Base-by-base conservation (phyloP, 768 basidiomycete species). In the Hericium alpestre region DNA sequence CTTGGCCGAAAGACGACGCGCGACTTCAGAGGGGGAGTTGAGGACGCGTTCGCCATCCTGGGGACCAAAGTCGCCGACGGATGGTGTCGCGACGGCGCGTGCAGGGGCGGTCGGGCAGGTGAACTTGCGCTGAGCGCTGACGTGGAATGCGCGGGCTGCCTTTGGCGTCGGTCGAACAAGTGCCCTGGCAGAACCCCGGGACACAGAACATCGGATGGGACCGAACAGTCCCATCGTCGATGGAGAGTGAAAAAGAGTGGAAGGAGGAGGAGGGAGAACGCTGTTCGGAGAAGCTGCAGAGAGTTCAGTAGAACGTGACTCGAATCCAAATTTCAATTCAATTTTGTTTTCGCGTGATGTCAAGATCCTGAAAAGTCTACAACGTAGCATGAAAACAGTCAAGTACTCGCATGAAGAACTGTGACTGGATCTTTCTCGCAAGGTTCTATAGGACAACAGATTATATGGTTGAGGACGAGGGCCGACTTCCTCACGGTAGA, bases 11-110 rank as follows among this genome's bases (percentile, higher is more conserved):
- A 99, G 84, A 67, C 81, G 86, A 63, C 94, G 83, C 13, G 96
- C 96, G 58, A 98, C 78, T 65, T 95, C 95, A 4, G 93, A 96
- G 6, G 96, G 91, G 0, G 93, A 94, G 69, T 85, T 94, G 68
- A 96, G 81, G 59, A 90, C 87, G 62, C 85, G 83, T 65, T 89
- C 85, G 54, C 64, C 70, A 41, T 69, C 66, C 41, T 65, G 49
- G 8, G 61, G 58, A n/a, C 43, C 59, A 49, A 63, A 67, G 39
- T 62, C 62, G 53, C 65, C 66, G 23, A 67, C 65, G 4, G 65
- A 67, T 27, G 66, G 65, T 1, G 66, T 61, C 0, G 69, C 69
- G 15, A 68, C 58, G 1, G 69, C 69, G n/a, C 62, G 60, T 13
- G 18, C 55, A 25, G 58, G 52, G 38, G 6, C 9, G 23, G 60